Conservation (phyloP, 805 yeast genomes). For the Scheffersomyces ergatensis region DNA sequence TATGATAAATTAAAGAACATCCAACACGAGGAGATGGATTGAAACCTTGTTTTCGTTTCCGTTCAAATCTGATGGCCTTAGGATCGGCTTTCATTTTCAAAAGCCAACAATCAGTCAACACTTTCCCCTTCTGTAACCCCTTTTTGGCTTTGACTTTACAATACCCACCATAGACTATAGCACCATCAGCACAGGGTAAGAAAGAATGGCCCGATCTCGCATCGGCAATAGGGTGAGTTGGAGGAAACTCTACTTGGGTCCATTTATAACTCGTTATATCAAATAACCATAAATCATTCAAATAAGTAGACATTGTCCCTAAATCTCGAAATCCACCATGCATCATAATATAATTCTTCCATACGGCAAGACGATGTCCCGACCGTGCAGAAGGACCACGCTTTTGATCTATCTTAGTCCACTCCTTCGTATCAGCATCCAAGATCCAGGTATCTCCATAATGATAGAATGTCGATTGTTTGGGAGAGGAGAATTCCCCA, state of each 20-base stretch:
- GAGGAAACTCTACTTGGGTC: constrained; percentile 85
- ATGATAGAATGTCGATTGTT: constrained; percentile 92
- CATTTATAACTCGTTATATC: constrained; percentile 88
- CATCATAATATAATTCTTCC: constrained; percentile 86
- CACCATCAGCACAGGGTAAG: constrained; percentile 77
- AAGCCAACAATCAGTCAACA: constrained; percentile 81
- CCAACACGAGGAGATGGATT: constrained; percentile 96
- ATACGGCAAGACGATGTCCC: constrained; percentile 84
- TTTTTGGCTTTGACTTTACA: constrained; percentile 87
- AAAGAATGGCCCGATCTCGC: constrained; percentile 92
- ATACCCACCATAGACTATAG: constrained; percentile 88
- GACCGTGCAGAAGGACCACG: constrained; percentile 78
- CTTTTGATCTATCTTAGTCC: constrained; percentile 81
- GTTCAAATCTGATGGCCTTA: constrained; percentile 77
- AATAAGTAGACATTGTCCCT: constrained; percentile 78
- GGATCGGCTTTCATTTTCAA: constrained; percentile 85
- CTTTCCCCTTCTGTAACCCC: constrained; percentile 88
- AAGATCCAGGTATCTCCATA: constrained; percentile 95
- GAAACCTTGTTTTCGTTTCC: constrained; percentile 84
- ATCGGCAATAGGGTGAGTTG: constrained; percentile 78
- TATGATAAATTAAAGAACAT: constrained; percentile 82
- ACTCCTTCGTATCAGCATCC: constrained; percentile 80
- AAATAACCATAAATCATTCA: constrained; percentile 88
- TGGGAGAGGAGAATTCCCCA: constrained; percentile 96
- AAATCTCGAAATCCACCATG: constrained; percentile 94